Evolutionary conservation across 1,284 basidiomycete genomes (phyloP).

Genomic region (Sporisorium graminicola): DNA sequence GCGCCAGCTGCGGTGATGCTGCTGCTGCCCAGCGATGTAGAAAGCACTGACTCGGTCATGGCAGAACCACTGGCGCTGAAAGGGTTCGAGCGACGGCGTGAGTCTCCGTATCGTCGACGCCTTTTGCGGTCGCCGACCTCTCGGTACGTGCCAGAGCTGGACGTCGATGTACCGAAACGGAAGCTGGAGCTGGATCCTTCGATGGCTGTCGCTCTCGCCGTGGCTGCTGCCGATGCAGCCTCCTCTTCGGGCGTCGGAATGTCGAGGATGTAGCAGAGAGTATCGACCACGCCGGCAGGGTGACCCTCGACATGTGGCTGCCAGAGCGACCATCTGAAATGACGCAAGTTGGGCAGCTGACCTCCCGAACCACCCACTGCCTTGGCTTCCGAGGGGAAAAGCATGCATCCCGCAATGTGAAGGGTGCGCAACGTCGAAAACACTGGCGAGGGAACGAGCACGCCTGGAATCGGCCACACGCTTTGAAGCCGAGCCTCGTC

Average conservation of each 20-base stretch:
- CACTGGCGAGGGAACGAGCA: conserved; percentile 44
- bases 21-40: conserved; percentile 29
- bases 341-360: conserved; percentile 48
- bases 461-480: conserved; percentile 44
- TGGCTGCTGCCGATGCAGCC: conserved; percentile 33
- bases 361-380: conserved; percentile 52
- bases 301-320: conserved; percentile 54
- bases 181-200: conserved; percentile 34
- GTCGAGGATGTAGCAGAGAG: conserved; percentile 49
- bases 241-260: conserved; percentile 50
- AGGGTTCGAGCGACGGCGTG: conserved; percentile 43
- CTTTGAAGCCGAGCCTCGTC: conserved; percentile 45
- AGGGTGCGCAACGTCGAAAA: conserved; percentile 48
- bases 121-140: conserved; percentile 42
- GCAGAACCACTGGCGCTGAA: conserved; percentile 28
- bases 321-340: conserved; percentile 57
- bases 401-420: conserved; percentile 60
- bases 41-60: conserved; percentile 39
- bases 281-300: conserved; percentile 49
- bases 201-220: conserved; percentile 21
- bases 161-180: conserved; percentile 36
- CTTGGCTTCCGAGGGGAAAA: conserved; percentile 50
- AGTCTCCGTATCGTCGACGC: conserved; percentile 34
- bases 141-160: conserved; percentile 45
- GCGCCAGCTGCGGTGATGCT: conserved; percentile 18